Base-by-base conservation (phyloP, 805 yeast genomes). In the Saccharomycopsis lassenensis region DNA sequence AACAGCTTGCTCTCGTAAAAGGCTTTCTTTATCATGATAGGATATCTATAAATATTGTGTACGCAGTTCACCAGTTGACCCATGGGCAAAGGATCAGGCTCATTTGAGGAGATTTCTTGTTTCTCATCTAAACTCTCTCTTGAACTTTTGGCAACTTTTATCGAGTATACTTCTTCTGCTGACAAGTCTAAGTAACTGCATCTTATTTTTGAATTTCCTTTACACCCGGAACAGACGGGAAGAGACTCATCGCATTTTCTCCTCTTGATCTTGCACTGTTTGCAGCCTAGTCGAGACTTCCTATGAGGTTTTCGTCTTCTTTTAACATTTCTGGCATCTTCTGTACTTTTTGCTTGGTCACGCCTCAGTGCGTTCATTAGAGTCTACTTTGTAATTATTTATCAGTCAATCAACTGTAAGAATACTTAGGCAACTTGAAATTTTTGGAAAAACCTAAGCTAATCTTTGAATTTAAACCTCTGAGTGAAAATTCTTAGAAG, bases 221-320 rank as follows among this genome's bases (percentile, higher is more conserved):
- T 20, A 30, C 39, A 36, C 14, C 21, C 30, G 10, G 8, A 23
- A 26, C 36, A 36, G n/a, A 29, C 21, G 5, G 39, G 39, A 10
- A 36, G 29, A 34, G 15, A 7, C 24, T 36, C 39, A 16, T 25
- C 35, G 12, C 36, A 36, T 29, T 36, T 36, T 35, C 22, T 36
- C 30, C 39, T n/a, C 26, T 36, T 36, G 21, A 17, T 17, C 24
- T 36, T 36, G 29, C 39, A 35, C 16, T 29, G 28, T 12, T 29
- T 10, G n/a, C 38, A 35, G 27, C 38, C 38, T 34, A 35, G 22
- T 30, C 38, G 7, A 14, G 38, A 35, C 26, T 35, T 35, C 12
- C 16, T 22, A 18, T 35, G 38, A n/a, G 38, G 29, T 17, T 35
- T 35, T 28, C 38, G 17, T 14, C 25, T 18, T 14, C 33, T 15